Percentiles rank a stretch among this genome's conserved stretches.
phyloP scores from a whole-genome alignment of 805 yeast genomes.

The Candida tammaniensis region DNA sequence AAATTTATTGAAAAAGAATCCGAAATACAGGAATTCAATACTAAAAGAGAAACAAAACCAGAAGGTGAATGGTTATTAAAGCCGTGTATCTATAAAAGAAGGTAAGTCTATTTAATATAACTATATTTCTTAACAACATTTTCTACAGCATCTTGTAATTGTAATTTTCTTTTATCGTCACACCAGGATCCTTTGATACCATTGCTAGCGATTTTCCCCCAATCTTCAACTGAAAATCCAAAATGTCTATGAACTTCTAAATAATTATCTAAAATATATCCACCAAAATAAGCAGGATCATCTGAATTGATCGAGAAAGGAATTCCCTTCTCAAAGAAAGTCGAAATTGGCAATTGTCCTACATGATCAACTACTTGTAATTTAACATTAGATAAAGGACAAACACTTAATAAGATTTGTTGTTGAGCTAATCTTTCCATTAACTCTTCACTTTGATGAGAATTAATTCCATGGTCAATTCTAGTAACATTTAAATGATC shows the following conservation, averaged over 20 bases:
- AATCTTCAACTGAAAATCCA: constrained; percentile 56
- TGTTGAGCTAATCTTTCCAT: constrained; percentile 55
- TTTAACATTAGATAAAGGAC: constrained; percentile 77
- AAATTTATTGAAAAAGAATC: constrained; percentile 70
- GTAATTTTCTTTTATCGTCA: constrained; percentile 51
- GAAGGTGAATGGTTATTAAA: constrained; percentile 90
- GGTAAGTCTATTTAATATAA: constrained; percentile 29
- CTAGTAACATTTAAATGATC: constrained; percentile 61
- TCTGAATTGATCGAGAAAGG: constrained; percentile 66
- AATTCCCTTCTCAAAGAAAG: constrained; percentile 58
- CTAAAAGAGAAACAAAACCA: constrained; percentile 51
- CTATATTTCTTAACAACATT: constrained; percentile 38
- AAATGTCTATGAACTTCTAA: constrained; percentile 57
- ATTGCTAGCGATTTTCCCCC: constrained; percentile 64
- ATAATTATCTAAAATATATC: constrained; percentile 78
- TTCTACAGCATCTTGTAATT: constrained; percentile 45
- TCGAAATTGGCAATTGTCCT: constrained; percentile 60
- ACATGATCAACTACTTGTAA: constrained; percentile 71
- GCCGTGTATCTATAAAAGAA: constrained; percentile 93
- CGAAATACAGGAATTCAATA: constrained; percentile 57
- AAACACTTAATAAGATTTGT: constrained; percentile 61
- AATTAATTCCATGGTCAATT: constrained; percentile 79
- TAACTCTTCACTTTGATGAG: constrained; percentile 52
- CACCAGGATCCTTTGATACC: constrained; percentile 76
- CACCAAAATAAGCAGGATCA: constrained; percentile 68